Conservation (phyloP, 306 rosid species). For the Cyclanthera cordifolia region DNA sequence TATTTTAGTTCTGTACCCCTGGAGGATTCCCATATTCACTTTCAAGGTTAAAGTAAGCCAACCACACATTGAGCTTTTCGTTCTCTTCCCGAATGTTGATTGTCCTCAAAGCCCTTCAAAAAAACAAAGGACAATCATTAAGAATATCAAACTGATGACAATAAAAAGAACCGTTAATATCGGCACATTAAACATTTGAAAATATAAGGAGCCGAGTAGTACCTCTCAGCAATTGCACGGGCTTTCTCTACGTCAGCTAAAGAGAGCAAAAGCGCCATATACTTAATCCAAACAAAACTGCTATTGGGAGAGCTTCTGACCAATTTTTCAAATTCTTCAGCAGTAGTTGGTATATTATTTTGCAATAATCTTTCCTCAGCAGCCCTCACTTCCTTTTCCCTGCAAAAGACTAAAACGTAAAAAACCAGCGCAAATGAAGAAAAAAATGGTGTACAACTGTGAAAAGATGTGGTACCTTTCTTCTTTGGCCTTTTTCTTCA, state of each 20-base stretch:
- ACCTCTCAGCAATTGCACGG: constrained; percentile 89
- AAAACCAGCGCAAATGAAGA: not conserved
- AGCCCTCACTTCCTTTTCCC: constrained; percentile 62
- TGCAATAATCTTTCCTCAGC: constrained; percentile 79
- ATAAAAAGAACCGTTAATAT: not conserved
- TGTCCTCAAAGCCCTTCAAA: constrained; percentile 69
- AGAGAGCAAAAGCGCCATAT: constrained; percentile 68
- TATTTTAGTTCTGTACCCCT: no score
- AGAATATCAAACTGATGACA: not conserved
- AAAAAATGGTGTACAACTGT: not conserved
- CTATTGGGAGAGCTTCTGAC: constrained; percentile 81
- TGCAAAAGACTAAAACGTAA: constrained; percentile 19
- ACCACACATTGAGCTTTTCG: constrained; percentile 87
- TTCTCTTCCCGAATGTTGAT: constrained; percentile 79
- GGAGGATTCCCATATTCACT: constrained; percentile 73
- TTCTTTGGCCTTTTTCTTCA: constrained; percentile 52
- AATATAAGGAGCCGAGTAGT: not conserved
- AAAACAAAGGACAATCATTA: not conserved
- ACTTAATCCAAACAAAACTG: constrained; percentile 80
- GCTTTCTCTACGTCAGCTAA: constrained; percentile 78
- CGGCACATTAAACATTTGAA: not conserved
- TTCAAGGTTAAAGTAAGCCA: constrained; percentile 86
- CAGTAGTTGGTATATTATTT: constrained; percentile 67
- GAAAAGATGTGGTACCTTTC: constrained; percentile 38
- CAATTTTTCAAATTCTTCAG: constrained; percentile 88